Percentiles rank a stretch among this genome's conserved stretches.
Conservation (phyloP, 805 yeast species). For the Candida caryicola region DNA sequence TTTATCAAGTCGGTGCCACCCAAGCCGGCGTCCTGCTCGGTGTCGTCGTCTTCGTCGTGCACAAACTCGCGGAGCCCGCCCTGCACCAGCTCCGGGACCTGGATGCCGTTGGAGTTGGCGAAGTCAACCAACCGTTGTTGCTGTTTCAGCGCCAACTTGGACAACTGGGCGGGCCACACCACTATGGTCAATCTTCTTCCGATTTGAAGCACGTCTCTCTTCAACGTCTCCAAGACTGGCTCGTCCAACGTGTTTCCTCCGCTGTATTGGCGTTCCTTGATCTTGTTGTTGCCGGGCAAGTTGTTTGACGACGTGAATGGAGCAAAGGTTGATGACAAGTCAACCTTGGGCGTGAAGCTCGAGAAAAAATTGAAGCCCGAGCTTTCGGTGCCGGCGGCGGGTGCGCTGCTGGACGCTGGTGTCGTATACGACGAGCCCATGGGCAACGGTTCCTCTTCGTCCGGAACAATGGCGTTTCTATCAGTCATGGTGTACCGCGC, state of each 20-base stretch:
- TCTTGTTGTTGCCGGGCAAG: conserved; percentile 19
- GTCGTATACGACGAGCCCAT: not conserved
- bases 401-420: not conserved
- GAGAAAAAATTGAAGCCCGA: conserved; percentile 9
- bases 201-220: conserved; percentile 36
- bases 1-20: conserved; percentile 10
- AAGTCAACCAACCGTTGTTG: conserved; percentile 32
- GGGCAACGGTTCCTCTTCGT: conserved; percentile 23
- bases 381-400: conserved; percentile 3
- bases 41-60: conserved; percentile 15
- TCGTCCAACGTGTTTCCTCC: conserved; percentile 76
- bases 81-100: conserved; percentile 33
- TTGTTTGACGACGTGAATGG: conserved; percentile 22
- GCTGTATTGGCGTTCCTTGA: conserved; percentile 50
- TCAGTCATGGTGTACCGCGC: not conserved
- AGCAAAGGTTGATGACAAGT: conserved; percentile 34
- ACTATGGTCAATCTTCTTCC: conserved; percentile 36
- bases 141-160: conserved; percentile 33
- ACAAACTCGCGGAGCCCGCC: conserved; percentile 27
- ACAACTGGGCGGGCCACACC: conserved; percentile 44
- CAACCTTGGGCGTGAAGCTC: conserved; percentile 28
- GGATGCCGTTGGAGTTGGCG: conserved; percentile 36
- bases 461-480: conserved; percentile 27
- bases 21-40: conserved; percentile 25
- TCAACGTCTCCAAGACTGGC: conserved; percentile 57